Evolutionary conservation across 2,329 filamentous ascomycete species (phyloP).

Genomic region (Dothideomycetidae sp.): DNA sequence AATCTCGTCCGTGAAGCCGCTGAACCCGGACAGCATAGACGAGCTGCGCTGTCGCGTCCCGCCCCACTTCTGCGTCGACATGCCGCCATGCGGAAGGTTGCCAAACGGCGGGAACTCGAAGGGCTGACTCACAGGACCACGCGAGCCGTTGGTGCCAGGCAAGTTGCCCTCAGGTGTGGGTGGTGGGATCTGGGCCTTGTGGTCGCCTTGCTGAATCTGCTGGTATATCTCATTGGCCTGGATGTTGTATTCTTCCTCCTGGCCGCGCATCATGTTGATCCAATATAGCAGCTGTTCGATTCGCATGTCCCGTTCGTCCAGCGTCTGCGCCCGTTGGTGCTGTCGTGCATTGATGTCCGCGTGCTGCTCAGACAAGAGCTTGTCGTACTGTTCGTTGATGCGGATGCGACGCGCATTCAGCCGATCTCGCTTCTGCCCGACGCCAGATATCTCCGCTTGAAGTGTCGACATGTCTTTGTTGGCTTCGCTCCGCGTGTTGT

Average conservation of each 20-base stretch:
- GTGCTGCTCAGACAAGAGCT: conserved; percentile 56
- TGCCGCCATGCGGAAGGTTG: conserved; percentile 4
- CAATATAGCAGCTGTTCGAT: conserved; percentile 26
- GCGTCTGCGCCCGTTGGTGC: conserved; percentile 18
- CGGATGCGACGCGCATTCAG: conserved; percentile 56
- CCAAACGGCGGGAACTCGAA: conserved; percentile 12
- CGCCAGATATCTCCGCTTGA: conserved; percentile 47
- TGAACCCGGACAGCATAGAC: conserved; percentile 38
- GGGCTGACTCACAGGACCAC: conserved; percentile 10
- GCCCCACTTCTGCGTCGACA: conserved; percentile 11
- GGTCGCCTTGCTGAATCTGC: conserved; percentile 20
- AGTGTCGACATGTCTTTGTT: conserved; percentile 50
- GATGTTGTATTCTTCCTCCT: conserved; percentile 24
- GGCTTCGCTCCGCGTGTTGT: conserved; percentile 46
- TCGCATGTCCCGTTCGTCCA: conserved; percentile 23
- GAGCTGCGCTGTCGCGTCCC: conserved; percentile 33
- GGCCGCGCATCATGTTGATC: conserved; percentile 25
- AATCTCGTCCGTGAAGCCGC: conserved; percentile 33
- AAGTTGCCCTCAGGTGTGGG: conserved; percentile 41
- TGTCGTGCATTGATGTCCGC: conserved; percentile 26
- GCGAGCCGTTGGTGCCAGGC: conserved; percentile 33
- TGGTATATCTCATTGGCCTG: conserved; percentile 28
- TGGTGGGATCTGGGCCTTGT: conserved; percentile 15
- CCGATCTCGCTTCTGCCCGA: conserved; percentile 58
- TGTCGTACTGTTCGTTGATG: conserved; percentile 57